A percentile compares a stretch with the other conserved stretches of the same genome.
Conservation (phyloP, 1,139 yeast genomes). For the Debaryomyces fabryi region DNA sequence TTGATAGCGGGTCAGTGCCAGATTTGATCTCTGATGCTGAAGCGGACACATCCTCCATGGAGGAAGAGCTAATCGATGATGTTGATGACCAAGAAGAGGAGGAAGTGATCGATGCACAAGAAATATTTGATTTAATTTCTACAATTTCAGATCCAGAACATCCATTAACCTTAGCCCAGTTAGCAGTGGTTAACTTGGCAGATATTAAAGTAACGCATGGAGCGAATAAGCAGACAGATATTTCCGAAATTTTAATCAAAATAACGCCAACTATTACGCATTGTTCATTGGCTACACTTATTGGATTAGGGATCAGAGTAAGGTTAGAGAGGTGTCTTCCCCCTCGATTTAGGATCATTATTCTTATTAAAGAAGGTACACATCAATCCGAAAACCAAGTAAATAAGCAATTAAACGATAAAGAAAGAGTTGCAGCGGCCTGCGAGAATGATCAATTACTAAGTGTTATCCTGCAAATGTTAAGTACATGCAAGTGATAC, state of each 20-base stretch:
- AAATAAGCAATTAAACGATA: conserved; percentile 93
- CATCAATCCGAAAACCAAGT: conserved; percentile 97
- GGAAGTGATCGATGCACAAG: conserved; percentile 74
- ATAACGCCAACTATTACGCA: conserved; percentile 98
- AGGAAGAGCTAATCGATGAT: conserved; percentile 16
- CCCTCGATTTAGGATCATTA: conserved; percentile 76
- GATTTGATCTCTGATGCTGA: conserved; percentile 32
- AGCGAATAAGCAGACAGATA: conserved; percentile 45
- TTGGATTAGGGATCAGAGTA: conserved; percentile 93
- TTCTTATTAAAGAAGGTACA: conserved; percentile 84
- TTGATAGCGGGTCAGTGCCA: conserved; percentile 19
- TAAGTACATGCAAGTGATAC: conserved; percentile 65
- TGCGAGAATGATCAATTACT: conserved; percentile 94
- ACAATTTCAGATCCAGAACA: conserved; percentile 97
- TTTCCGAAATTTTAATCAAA: conserved; percentile 76
- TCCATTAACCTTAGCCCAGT: conserved; percentile 91
- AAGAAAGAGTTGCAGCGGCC: conserved; percentile 98
- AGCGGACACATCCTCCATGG: conserved; percentile 20
- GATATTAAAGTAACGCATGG: conserved; percentile 74
- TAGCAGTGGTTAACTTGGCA: conserved; percentile 85
- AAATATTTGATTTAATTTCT: conserved; percentile 67
- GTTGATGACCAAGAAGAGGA: conserved; percentile 43
- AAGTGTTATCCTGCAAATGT: conserved; percentile 88
- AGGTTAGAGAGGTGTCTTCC: conserved; percentile 89
- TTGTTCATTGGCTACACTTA: conserved; percentile 92